A percentile compares a stretch with the other conserved stretches of the same genome.
Conservation (phyloP, 1,139 yeast species). For the Kurtzmaniella quercitrusa region DNA sequence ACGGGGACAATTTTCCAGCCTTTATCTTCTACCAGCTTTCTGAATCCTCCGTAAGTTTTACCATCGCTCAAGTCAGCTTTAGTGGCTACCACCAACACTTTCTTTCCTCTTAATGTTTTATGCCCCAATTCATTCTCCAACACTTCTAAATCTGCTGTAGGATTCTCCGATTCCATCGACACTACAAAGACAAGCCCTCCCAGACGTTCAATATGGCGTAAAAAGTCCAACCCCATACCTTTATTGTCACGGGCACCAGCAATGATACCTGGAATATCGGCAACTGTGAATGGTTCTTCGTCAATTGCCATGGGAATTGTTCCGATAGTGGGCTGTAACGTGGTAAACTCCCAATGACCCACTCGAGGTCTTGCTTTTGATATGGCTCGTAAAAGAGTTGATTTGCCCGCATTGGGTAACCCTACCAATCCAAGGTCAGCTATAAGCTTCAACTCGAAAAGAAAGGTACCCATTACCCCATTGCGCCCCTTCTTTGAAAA, state of each 20-base stretch:
- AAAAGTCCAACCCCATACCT: constrained; percentile 92
- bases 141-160: constrained; percentile 57
- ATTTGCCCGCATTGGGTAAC: constrained; percentile 94
- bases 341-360: constrained; percentile 97
- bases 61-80: constrained; percentile 76
- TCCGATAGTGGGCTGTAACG: constrained; percentile 88
- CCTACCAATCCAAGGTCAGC: constrained; percentile 96
- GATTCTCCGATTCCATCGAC: constrained; percentile 62
- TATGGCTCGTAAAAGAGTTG: constrained; percentile 82
- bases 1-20: constrained; percentile 79
- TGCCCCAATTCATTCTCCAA: constrained; percentile 70
- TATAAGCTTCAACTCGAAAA: constrained; percentile 78
- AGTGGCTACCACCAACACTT: constrained; percentile 76
- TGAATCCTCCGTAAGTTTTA: constrained; percentile 40
- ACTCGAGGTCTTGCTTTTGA: constrained; percentile 87
- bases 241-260: constrained; percentile 79
- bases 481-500: constrained; percentile 78
- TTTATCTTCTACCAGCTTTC: constrained; percentile 33
- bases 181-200: constrained; percentile 86
- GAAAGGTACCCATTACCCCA: constrained; percentile 62
- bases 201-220: constrained; percentile 88
- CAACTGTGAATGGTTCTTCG: constrained; percentile 80
- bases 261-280: constrained; percentile 95
- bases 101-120: constrained; percentile 53
- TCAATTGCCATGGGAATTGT: constrained; percentile 70